Evolutionary conservation across 2,329 filamentous ascomycete species (phyloP), one percentile per base, ranked within the genome.

Genomic region (Lasiodiplodia citricola): DNA sequence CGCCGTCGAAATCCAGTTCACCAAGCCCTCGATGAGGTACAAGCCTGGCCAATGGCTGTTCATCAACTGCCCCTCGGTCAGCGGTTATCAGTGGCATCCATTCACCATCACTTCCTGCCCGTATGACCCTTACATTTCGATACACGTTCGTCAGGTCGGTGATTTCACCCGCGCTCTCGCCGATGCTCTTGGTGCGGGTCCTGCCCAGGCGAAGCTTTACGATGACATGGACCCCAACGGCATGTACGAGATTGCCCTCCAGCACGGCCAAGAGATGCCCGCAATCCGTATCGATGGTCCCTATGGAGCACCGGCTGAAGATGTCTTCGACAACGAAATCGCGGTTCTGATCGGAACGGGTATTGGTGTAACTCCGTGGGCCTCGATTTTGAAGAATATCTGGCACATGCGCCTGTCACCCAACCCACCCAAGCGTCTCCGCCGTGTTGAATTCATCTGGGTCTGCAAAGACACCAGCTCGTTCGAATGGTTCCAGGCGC

Each of bases 71-170:
- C 96, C 96, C 0, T 91, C 92, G 7, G 89, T 99, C 66, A 97
- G 93, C 72, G 88, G 86, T 74, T 90, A 93, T 77, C 94, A 99
- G 83, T 99, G 96, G 96, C 96, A 99, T 82, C 96, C 68, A 1
- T 99, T 98, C 79, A 99, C 96, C 76, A 98, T 99, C 80, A 99
- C 96, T 2, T 98, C 96, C 11, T 99, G 96, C 81, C 96, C 96
- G 5, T 96, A 93, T 77, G 96, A 99, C 75, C 92, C 93, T 0
- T 98, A 98, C 77, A 89, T 98, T 73, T 97, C 93, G 50, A 88
- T 99, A 37, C 96, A 99, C 80, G 90, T 99, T 69, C 92, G 96
- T 60, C 96, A 98, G 83, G 95, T 98, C 7, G 96, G 96, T 73
- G 96, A 99, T 82, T 99, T 97, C 78, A 99, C 96, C 14, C 89